Percentiles rank a stretch among this genome's conserved stretches.
Conservation (phyloP, 179 eudicot genomes). For the Vitellaria paradoxa region DNA sequence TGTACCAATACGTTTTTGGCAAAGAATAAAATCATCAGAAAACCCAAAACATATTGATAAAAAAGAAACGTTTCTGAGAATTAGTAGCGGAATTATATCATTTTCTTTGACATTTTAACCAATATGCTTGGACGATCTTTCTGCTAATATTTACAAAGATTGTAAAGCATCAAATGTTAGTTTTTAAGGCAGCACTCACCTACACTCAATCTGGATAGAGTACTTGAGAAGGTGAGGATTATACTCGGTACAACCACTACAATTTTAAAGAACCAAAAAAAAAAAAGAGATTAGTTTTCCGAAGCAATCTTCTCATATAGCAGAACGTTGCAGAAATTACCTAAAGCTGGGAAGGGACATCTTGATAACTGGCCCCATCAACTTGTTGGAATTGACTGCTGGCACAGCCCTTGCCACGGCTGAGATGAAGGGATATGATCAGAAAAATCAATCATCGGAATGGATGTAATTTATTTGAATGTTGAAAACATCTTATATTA, state of each 20-base stretch:
- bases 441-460: background rate
- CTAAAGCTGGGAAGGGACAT: conserved; percentile 96
- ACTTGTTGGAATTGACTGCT: conserved; percentile 32
- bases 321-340: conserved; percentile 27
- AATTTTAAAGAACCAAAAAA: background rate
- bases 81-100: too few species aligned
- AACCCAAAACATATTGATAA: too few species aligned
- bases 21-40: too few species aligned
- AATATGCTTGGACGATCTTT: too few species aligned
- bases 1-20: too few species aligned
- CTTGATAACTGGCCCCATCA: conserved; percentile 71
- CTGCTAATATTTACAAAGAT: background rate
- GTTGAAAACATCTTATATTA: background rate
- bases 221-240: conserved; percentile 74
- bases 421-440: background rate
- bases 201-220: conserved; percentile 79
- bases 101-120: background rate
- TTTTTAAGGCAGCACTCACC: conserved; percentile 35
- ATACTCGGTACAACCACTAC: conserved; percentile 75
- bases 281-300: background rate
- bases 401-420: conserved; percentile 29
- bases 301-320: background rate
- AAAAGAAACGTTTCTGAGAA: too few species aligned
- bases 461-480: background rate
- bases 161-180: background rate